Conservation (phyloP, 768 basidiomycete genomes). For the Suillus discolor region DNA sequence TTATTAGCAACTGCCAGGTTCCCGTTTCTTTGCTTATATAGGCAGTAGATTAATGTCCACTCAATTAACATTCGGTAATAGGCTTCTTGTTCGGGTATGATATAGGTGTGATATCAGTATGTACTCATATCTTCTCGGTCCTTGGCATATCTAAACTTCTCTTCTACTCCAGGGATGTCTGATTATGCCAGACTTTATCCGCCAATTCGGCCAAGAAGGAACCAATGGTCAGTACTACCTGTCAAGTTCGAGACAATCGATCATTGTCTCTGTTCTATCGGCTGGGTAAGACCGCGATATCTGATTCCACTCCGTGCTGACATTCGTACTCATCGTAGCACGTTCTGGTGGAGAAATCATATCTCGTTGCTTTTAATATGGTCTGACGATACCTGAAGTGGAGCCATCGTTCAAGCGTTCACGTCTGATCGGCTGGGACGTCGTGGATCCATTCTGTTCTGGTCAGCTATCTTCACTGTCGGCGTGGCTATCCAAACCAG, state of each 20-base stretch:
- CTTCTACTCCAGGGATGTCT: conserved; percentile 58
- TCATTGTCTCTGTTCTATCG: conserved; percentile 78
- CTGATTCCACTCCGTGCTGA: neutral
- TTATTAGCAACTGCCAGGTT: conserved; percentile 4
- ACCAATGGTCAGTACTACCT: conserved; percentile 51
- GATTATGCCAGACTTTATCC: conserved; percentile 78
- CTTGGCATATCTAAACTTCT: conserved; percentile 4
- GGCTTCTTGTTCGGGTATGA: conserved; percentile 77
- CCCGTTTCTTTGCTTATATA: conserved; percentile 3
- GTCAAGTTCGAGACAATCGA: conserved; percentile 66
- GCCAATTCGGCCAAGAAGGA: conserved; percentile 61
- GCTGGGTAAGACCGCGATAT: conserved; percentile 50
- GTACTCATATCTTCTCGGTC: conserved; percentile 16
- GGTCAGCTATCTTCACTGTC: conserved; percentile 72
- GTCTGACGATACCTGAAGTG: conserved; percentile 37
- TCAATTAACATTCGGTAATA: conserved; percentile 17
- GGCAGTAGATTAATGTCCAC: neutral
- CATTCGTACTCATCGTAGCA: conserved; percentile 29
- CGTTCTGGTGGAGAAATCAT: conserved; percentile 47
- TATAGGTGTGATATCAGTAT: conserved; percentile 74
- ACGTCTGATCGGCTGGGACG: conserved; percentile 76
- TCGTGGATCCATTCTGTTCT: conserved; percentile 72
- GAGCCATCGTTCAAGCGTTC: conserved; percentile 70
- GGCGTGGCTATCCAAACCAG: conserved; percentile 73
- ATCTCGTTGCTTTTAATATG: neutral